Base-by-base conservation (phyloP, 2,329 filamentous ascomycete species). In the Lecanicillium sp. region DNA sequence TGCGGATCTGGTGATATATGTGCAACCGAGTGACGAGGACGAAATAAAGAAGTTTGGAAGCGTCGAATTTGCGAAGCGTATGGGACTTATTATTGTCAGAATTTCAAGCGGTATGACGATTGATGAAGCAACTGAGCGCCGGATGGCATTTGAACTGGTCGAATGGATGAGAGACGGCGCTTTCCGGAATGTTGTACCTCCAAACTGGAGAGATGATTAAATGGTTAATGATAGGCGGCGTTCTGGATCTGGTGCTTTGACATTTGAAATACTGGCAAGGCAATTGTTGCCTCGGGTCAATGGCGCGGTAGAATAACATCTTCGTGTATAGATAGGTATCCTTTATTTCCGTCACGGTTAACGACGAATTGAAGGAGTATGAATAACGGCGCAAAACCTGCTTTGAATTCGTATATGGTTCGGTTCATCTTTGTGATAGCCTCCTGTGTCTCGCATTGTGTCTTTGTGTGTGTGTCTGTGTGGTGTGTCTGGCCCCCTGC, bases 71-170 rank as follows among this genome's bases (percentile, higher is more conserved):
- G 56, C 55, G 38, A 71, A 69, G 46, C 74, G 75, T 44, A 71
- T 73, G 10, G 69, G 68, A 8, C 63, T 78, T 35, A 73, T 85
- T 58, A 66, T 83, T 15, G 69, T 86, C 33, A 69, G 77, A 44
- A 67, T 79, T 52, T 57, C 61, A 11, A 55, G 56, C 44, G 60
- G 64, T 32, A 60, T 67, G 58, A 65, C 67, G 21, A 62, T 88
- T 54, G 82, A 83, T 52, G 84, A 87, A 63, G 84, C 79, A 58
- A 82, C 81, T 10, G 73, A 90, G 62, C 75, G 89, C 51, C 74
- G 90, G 52, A 70, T 95, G 42, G 84, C 82, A 2, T 96, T 96
- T 67, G 90, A 96, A 69, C 82, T 96, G 54, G 79, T 86, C 47
- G 90, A 96, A 67, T 94, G 86, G 81, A 76, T 89, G 51, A 64